These are phyloP conservation scores for Glycine soja DNA, from an alignment of 306 rosid species.

Conservation along the genomic window DNA sequence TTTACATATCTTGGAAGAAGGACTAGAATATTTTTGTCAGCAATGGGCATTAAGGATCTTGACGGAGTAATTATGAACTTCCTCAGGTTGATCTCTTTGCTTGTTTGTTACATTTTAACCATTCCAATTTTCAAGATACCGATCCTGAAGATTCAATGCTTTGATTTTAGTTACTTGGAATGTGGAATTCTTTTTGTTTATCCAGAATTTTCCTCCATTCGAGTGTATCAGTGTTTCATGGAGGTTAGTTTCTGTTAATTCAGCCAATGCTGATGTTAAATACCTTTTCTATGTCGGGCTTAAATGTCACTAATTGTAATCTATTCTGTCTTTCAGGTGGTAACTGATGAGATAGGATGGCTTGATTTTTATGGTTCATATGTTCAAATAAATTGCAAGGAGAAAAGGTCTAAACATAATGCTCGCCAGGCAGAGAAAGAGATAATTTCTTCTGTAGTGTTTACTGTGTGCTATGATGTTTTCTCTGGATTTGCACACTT, in stretches of 20 bases:
- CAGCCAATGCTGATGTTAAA: constrained; percentile 5
- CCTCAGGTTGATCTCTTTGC: constrained; percentile 58
- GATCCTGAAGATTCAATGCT: constrained; percentile 38
- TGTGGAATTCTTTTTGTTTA: constrained; percentile 72
- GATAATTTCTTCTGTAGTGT: constrained; percentile 60
- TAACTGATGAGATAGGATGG: constrained; percentile 76
- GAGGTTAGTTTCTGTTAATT: constrained; percentile 60
- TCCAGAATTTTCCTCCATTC: constrained; percentile 61
- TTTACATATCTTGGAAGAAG: constrained; percentile 77
- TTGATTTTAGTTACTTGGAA: constrained; percentile 74
- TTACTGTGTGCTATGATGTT: constrained; percentile 72
- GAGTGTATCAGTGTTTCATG: constrained; percentile 69
- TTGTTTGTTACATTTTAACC: constrained; percentile 23
- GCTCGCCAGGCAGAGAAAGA: constrained; percentile 73
- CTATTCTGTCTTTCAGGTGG: constrained; percentile 54
- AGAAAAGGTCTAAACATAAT: constrained; percentile 57
- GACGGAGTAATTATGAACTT: constrained; percentile 73
- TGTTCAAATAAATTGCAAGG: constrained; percentile 50
- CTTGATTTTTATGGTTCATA: constrained; percentile 68
- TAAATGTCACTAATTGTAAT: constrained; percentile 21
- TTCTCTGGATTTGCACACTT: constrained; percentile 76
- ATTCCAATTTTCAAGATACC: constrained; percentile 25
- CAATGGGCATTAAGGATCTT: constrained; percentile 68
- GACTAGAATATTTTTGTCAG: constrained; percentile 72
- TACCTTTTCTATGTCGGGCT: constrained; percentile 11